Conservation (phyloP, 1,284 basidiomycete species). For the Cystobasidium sp. region DNA sequence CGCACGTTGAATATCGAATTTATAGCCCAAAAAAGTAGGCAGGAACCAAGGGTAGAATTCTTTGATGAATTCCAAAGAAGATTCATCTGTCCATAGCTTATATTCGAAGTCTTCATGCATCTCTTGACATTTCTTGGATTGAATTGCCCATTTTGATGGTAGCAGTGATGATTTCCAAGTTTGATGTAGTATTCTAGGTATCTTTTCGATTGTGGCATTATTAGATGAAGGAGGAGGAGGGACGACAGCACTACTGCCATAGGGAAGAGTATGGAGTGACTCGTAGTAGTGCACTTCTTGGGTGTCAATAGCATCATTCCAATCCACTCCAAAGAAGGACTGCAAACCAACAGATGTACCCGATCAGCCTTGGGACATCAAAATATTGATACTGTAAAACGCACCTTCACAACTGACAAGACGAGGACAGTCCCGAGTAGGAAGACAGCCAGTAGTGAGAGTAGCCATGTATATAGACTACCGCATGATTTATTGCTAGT, state of each 20-base stretch:
- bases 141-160: slow-evolving; percentile 72
- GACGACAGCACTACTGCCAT: not conserved
- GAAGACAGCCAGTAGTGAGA: slow-evolving; percentile 80
- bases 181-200: slow-evolving; percentile 94
- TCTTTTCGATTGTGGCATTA: slow-evolving; percentile 11
- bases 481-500: not conserved
- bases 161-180: slow-evolving; percentile 94
- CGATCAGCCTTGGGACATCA: not conserved
- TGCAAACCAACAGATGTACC: not conserved
- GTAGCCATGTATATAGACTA: slow-evolving; percentile 55
- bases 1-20: slow-evolving; percentile 91
- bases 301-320: slow-evolving; percentile 76
- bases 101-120: slow-evolving; percentile 70
- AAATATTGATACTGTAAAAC: not conserved
- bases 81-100: slow-evolving; percentile 94
- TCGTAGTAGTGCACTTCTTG: slow-evolving; percentile 63
- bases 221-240: not conserved
- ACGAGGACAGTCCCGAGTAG: slow-evolving; percentile 89
- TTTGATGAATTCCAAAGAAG: slow-evolving; percentile 86
- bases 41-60: slow-evolving; percentile 88
- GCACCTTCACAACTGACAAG: slow-evolving; percentile 81
- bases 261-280: slow-evolving; percentile 8
- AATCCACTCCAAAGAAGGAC: slow-evolving; percentile 79
- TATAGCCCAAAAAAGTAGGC: slow-evolving; percentile 87
- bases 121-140: slow-evolving; percentile 55